A percentile compares a stretch with the other conserved stretches of the same genome.
Conservation (phyloP, 768 basidiomycete genomes). For the Suillus tomentosus region DNA sequence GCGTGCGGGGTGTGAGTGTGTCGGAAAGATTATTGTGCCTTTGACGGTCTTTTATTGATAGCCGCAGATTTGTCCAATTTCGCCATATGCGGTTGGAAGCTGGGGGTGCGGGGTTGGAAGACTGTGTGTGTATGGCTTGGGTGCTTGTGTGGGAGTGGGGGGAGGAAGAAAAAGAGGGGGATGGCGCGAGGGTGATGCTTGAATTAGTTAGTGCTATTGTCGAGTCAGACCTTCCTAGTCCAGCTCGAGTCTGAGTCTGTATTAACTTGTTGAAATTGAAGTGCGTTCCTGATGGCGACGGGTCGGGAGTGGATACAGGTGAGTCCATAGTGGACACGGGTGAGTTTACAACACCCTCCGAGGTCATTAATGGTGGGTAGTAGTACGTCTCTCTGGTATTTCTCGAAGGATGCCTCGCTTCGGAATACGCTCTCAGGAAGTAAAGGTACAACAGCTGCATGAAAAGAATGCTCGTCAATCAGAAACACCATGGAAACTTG, state of each 20-base stretch:
- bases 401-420: slow-evolving; percentile 22
- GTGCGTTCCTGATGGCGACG: slow-evolving; percentile 10
- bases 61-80: slow-evolving; percentile 11
- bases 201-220: slow-evolving; percentile 31
- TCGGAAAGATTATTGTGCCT: slow-evolving; percentile 19
- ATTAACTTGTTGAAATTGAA: not conserved
- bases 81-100: slow-evolving; percentile 19
- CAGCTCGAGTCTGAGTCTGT: not conserved
- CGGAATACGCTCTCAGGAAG: slow-evolving; percentile 20
- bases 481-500: not conserved
- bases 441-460: slow-evolving; percentile 27
- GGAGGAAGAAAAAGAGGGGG: slow-evolving; percentile 25
- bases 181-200: slow-evolving; percentile 27
- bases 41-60: slow-evolving; percentile 13
- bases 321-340: slow-evolving; percentile 18
- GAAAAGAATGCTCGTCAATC: not conserved
- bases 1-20: slow-evolving; percentile 17
- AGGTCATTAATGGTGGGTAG: slow-evolving; percentile 21
- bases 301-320: slow-evolving; percentile 16
- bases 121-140: slow-evolving; percentile 13
- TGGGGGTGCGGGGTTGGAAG: slow-evolving; percentile 7
- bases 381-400: slow-evolving; percentile 15
- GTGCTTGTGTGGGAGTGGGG: slow-evolving; percentile 21
- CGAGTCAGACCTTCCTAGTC: slow-evolving; percentile 19
- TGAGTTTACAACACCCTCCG: slow-evolving; percentile 24